These are phyloP conservation scores for Stephania yunnanensis DNA, from an alignment of 164 flowering plant species.

Conservation along the genomic window DNA sequence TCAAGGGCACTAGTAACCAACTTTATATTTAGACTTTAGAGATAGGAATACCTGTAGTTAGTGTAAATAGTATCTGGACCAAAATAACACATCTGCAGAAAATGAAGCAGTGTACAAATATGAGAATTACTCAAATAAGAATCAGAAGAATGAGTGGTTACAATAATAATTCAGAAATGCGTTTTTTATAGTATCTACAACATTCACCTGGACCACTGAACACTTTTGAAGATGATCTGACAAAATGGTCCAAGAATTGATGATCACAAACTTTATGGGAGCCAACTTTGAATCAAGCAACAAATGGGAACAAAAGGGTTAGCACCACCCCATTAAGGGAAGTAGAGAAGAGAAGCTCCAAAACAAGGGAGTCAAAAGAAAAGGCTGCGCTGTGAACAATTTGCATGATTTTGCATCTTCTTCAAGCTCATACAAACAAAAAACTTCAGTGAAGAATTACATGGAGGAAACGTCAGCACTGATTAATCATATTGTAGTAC, in stretches of 20 bases:
- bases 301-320: neutral
- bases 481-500: neutral
- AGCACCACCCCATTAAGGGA: neutral
- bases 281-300: neutral
- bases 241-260: neutral
- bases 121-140: neutral
- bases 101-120: neutral
- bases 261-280: neutral
- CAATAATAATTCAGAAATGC: neutral
- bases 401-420: neutral
- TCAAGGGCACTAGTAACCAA: neutral
- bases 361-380: neutral
- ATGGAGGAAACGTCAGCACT: neutral
- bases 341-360: neutral
- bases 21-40: neutral
- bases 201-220: constrained; percentile 3
- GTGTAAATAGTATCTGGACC: neutral
- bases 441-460: neutral
- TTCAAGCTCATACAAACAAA: neutral
- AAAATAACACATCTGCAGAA: neutral
- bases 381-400: neutral
- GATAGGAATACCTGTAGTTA: neutral
- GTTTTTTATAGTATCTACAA: neutral
- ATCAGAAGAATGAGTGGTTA: neutral
- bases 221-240: neutral